These are phyloP conservation scores for Fragilariopsis cylindrus DNA, from an alignment of 108 stramenopile species.

Conservation along the genomic window DNA sequence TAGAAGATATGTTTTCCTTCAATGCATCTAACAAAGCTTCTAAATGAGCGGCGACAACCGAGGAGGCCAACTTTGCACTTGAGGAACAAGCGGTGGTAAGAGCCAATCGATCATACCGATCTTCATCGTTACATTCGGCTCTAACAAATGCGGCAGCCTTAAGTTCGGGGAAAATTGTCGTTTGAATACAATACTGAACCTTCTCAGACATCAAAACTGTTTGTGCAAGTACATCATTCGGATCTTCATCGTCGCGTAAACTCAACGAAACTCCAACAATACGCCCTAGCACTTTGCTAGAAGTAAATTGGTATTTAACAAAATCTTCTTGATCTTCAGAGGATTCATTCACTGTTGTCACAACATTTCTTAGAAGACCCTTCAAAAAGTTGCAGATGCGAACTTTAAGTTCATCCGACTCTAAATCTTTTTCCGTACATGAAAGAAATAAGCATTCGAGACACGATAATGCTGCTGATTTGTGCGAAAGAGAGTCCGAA, in stretches of 20 bases:
- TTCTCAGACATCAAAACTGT: conserved; percentile 2
- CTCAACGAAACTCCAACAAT: conserved; percentile 18
- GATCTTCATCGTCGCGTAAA: background rate
- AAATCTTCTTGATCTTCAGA: background rate
- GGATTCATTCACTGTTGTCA: background rate
- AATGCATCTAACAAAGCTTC: conserved; percentile 7
- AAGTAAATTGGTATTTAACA: background rate
- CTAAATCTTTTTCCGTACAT: background rate
- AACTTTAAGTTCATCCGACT: conserved; percentile 13
- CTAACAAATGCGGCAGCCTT: conserved; percentile 6
- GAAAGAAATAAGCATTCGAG: conserved; percentile 26
- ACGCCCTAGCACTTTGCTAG: conserved; percentile 17
- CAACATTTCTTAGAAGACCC: conserved; percentile 9
- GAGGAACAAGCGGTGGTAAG: conserved; percentile 24
- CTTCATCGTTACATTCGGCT: background rate
- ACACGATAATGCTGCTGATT: conserved; percentile 15
- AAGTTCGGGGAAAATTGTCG: conserved; percentile 8
- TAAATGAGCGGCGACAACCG: conserved; percentile 19
- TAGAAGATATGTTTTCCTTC: background rate
- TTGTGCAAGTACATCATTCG: background rate
- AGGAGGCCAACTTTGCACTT: conserved; percentile 11
- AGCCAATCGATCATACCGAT: conserved; percentile 16
- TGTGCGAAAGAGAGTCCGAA: conserved; percentile 8
- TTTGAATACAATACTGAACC: conserved; percentile 15
- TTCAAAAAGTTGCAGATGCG: conserved; percentile 32